Percentiles rank a stretch among this genome's conserved stretches.
Conservation (phyloP, 768 basidiomycete species). For the Agaricus subrufescens region DNA sequence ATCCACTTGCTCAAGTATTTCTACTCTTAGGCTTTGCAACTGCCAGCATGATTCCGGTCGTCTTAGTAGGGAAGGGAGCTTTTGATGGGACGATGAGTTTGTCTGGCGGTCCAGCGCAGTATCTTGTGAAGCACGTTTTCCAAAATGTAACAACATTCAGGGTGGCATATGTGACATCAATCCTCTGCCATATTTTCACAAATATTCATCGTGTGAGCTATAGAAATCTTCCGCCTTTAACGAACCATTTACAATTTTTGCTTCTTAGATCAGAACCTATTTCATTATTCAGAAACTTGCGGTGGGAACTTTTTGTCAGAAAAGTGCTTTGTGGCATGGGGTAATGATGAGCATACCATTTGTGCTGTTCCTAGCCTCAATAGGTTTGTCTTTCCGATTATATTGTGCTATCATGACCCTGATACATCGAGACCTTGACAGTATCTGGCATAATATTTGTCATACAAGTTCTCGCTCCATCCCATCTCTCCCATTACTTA, state of each 20-base stretch:
- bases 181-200: too few relatives aligned
- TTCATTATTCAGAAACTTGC: too few relatives aligned
- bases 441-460: background rate
- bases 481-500: background rate
- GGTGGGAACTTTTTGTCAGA: background rate
- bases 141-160: background rate
- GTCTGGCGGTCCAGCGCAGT: background rate
- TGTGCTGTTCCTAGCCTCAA: background rate
- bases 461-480: background rate
- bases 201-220: too few relatives aligned
- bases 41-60: background rate
- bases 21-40: background rate
- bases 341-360: background rate
- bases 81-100: background rate
- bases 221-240: too few relatives aligned
- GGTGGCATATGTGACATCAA: too few relatives aligned
- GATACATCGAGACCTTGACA: background rate
- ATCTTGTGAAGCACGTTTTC: slow-evolving; percentile 1
- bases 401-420: background rate
- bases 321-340: background rate
- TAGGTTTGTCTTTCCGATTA: background rate
- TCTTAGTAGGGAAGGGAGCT: background rate
- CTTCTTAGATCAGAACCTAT: too few relatives aligned
- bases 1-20: background rate
- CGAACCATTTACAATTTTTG: too few relatives aligned